These are phyloP conservation scores for Colletotrichum eremochloae DNA, from an alignment of 2,329 filamentous ascomycete genomes.

Conservation along the genomic window DNA sequence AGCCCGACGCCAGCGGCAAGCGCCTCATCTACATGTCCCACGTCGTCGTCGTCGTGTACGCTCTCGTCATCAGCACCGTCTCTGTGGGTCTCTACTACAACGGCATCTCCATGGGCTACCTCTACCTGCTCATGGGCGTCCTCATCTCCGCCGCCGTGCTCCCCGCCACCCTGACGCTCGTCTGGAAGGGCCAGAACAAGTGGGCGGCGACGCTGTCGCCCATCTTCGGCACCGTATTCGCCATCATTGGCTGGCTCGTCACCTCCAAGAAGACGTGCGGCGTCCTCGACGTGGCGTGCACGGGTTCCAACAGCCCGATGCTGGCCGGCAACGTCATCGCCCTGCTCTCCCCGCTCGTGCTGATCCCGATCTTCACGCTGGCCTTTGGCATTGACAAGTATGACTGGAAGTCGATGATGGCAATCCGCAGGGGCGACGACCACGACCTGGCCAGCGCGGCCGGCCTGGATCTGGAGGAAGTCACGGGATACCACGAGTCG, in stretches of 20 bases:
- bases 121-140: constrained; percentile 92
- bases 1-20: constrained; percentile 80
- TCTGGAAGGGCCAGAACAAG: constrained; percentile 85
- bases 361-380: constrained; percentile 82
- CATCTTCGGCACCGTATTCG: constrained; percentile 74
- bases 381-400: constrained; percentile 75
- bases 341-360: constrained; percentile 80
- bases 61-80: constrained; percentile 82
- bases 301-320: constrained; percentile 88
- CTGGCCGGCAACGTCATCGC: constrained; percentile 88
- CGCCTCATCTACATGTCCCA: constrained; percentile 86
- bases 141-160: constrained; percentile 90
- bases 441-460: constrained; percentile 75
- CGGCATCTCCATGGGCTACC: constrained; percentile 87
- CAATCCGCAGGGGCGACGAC: constrained; percentile 84
- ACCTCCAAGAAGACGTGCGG: constrained; percentile 79
- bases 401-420: constrained; percentile 87
- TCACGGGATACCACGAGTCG: constrained; percentile 61
- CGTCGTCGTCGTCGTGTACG: constrained; percentile 77
- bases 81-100: constrained; percentile 80
- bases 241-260: constrained; percentile 81
- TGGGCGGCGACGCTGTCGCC: constrained; percentile 78
- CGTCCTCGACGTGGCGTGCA: constrained; percentile 77
- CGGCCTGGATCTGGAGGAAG: constrained; percentile 74
- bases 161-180: constrained; percentile 82